phyloP scores from a whole-genome alignment of 768 basidiomycete genomes.

The Termitomyces sp. region DNA sequence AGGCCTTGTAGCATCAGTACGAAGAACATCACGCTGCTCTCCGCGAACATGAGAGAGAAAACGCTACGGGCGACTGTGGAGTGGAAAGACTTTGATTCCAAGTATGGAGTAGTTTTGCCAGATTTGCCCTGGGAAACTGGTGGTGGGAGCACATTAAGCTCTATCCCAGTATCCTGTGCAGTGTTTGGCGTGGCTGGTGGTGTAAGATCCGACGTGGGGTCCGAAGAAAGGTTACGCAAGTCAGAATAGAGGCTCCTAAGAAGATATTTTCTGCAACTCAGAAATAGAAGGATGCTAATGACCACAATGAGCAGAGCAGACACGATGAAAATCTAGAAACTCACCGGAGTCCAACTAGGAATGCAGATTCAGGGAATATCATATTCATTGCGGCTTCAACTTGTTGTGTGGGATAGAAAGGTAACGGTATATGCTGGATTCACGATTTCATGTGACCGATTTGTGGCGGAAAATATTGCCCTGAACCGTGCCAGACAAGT shows the following conservation, averaged over 20 bases:
- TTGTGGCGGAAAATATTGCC: background rate
- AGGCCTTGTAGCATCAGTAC: conserved; percentile 73
- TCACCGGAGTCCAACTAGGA: conserved; percentile 13
- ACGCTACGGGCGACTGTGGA: conserved; percentile 53
- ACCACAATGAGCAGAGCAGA: background rate
- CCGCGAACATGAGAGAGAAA: conserved; percentile 73
- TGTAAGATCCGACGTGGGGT: conserved; percentile 20
- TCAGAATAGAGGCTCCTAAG: conserved; percentile 59
- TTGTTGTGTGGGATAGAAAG: background rate
- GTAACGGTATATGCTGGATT: background rate
- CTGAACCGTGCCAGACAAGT: background rate
- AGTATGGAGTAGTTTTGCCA: conserved; percentile 16
- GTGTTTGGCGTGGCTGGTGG: conserved; percentile 19
- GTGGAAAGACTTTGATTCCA: conserved; percentile 37
- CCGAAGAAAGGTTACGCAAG: conserved; percentile 45
- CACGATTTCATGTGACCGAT: background rate
- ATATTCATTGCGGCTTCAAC: conserved; percentile 9
- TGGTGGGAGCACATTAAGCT: conserved; percentile 39
- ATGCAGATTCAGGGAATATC: conserved; percentile 7
- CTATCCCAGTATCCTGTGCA: conserved; percentile 27
- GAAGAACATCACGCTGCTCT: conserved; percentile 70
- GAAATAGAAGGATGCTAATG: conserved; percentile 50
- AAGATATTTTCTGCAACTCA: conserved; percentile 59
- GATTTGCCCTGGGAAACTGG: conserved; percentile 32
- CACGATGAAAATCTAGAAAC: background rate